Percentiles rank a stretch among this genome's conserved stretches.
Evolutionary conservation across 2,329 filamentous ascomycete species (phyloP).

Genomic region (Trichoderma guizhouense): DNA sequence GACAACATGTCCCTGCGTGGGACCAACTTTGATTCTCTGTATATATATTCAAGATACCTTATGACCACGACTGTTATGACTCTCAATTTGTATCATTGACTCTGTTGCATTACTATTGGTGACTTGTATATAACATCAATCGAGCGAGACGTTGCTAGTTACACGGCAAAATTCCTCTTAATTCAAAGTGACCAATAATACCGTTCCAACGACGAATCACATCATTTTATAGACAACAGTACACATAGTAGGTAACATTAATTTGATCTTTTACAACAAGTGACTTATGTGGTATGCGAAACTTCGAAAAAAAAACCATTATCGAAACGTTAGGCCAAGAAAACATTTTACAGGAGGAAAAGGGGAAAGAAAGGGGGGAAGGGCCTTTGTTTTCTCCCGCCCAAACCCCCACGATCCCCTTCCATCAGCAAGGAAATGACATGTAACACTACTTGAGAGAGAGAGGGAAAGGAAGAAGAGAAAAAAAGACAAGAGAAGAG

Average conservation of each 20-base stretch:
- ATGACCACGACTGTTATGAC: slow-evolving; percentile 11
- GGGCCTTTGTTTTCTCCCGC: background rate
- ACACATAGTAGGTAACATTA: slow-evolving; percentile 13
- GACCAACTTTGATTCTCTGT: slow-evolving; percentile 1
- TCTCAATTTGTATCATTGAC: background rate
- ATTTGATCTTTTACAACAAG: slow-evolving; percentile 14
- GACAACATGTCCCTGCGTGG: background rate
- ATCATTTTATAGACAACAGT: background rate
- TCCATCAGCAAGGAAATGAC: slow-evolving; percentile 14
- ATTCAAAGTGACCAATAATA: background rate
- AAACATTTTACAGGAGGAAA: slow-evolving; percentile 18
- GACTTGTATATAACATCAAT: background rate
- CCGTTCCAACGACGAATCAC: background rate
- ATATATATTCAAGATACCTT: slow-evolving; percentile 5
- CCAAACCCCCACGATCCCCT: background rate
- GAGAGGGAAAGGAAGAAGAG: background rate
- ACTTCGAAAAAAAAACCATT: slow-evolving; percentile 8
- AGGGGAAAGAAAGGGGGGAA: background rate
- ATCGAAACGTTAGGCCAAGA: slow-evolving; percentile 10
- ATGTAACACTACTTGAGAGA: background rate
- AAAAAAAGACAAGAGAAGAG: slow-evolving; percentile 14
- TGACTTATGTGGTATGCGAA: slow-evolving; percentile 13
- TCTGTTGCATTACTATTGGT: background rate
- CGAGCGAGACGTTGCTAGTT: background rate
- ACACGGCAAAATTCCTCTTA: background rate